Conservation (phyloP, 352 stramenopile genomes). For the Phytopythium cucurbitacearum region DNA sequence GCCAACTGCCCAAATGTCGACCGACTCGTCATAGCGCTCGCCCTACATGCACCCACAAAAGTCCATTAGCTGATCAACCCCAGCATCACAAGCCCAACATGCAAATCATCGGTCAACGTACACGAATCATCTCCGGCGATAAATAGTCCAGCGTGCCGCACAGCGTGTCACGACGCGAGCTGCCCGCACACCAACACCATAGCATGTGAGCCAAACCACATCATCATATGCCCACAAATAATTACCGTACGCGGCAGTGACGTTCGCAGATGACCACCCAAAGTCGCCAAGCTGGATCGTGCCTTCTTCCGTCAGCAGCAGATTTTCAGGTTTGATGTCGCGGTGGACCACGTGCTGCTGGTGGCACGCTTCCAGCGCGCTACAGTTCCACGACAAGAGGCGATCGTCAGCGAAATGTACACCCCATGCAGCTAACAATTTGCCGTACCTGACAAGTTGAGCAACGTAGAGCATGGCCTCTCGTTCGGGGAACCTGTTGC, state of each 20-base stretch:
- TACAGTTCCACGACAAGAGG: slow-evolving; percentile 5
- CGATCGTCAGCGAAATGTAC: neutral
- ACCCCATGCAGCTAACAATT: too few species aligned
- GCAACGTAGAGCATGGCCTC: slow-evolving; percentile 63
- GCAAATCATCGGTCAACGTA: slow-evolving; percentile 7
- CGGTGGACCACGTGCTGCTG: slow-evolving; percentile 88
- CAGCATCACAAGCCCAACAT: neutral
- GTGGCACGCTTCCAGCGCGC: slow-evolving; percentile 64
- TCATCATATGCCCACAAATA: neutral
- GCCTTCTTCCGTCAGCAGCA: slow-evolving; percentile 83
- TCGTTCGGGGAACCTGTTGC: slow-evolving; percentile 48
- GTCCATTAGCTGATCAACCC: slow-evolving; percentile 1
- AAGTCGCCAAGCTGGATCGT: slow-evolving; percentile 99
- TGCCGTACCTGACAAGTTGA: slow-evolving; percentile 58
- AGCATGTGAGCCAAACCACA: neutral
- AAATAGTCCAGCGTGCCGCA: slow-evolving; percentile 99
- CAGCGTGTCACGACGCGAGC: slow-evolving; percentile 93
- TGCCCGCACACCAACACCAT: slow-evolving; percentile 4
- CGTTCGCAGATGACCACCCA: slow-evolving; percentile 95
- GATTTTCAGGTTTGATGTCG: slow-evolving; percentile 96
- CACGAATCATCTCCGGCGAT: slow-evolving; percentile 98
- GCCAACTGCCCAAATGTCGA: slow-evolving; percentile 99
- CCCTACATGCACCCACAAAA: slow-evolving; percentile 30
- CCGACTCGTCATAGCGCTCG: slow-evolving; percentile 96
- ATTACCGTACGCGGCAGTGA: slow-evolving; percentile 58